phyloP scores from a whole-genome alignment of 73 alveolate species.

The Tetrahymena elliotti region DNA sequence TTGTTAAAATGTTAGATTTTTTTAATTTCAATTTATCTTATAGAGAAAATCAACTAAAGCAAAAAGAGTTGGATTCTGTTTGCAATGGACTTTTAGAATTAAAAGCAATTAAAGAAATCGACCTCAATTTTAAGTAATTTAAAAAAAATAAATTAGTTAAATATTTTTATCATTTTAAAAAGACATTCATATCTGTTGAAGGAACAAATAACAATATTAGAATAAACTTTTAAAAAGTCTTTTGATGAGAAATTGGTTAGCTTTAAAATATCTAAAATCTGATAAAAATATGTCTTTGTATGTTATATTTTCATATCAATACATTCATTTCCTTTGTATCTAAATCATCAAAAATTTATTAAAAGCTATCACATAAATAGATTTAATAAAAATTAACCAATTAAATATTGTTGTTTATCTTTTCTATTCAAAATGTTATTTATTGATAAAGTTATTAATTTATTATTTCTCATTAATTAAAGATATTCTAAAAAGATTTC shows the following conservation, averaged over 20 bases:
- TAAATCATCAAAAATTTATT: background rate
- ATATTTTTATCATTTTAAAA: background rate
- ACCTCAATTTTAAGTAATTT: background rate
- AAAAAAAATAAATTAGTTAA: background rate
- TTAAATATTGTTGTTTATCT: background rate
- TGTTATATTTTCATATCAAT: too few species aligned
- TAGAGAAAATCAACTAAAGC: background rate
- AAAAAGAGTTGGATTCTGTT: background rate
- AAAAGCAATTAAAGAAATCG: background rate
- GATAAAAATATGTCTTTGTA: background rate
- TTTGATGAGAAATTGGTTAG: background rate
- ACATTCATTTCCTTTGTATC: background rate
- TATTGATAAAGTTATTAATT: too few species aligned
- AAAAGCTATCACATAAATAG: too few species aligned
- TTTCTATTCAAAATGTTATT: too few species aligned
- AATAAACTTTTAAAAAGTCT: background rate
- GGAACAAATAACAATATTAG: background rate
- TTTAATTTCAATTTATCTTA: background rate
- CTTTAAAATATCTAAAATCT: background rate
- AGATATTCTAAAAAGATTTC: background rate
- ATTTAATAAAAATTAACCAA: too few species aligned
- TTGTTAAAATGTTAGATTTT: background rate
- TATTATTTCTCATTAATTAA: too few species aligned
- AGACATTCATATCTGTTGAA: background rate
- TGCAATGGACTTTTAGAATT: background rate